Evolutionary conservation across 2,329 filamentous ascomycete genomes (phyloP).

Genomic region (Fusarium virguliforme): DNA sequence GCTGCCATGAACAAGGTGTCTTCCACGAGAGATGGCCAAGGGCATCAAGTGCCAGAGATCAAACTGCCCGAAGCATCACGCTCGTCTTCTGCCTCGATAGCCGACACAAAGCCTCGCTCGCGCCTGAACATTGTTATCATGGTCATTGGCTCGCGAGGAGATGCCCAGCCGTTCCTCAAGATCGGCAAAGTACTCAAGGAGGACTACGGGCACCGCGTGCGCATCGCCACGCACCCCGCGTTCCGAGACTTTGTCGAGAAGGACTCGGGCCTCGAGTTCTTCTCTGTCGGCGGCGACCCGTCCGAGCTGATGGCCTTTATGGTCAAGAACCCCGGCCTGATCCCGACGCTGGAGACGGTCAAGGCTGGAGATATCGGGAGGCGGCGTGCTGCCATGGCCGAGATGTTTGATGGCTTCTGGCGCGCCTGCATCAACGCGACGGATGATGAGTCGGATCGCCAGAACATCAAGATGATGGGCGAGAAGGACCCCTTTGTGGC

Average conservation of each 20-base stretch:
- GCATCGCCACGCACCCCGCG: conserved; percentile 84
- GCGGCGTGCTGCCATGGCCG: conserved; percentile 79
- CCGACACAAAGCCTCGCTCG: conserved; percentile 58
- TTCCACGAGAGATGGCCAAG: conserved; percentile 24
- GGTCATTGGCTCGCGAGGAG: conserved; percentile 85
- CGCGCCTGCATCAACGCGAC: conserved; percentile 81
- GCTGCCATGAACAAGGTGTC: conserved; percentile 67
- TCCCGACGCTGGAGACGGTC: conserved; percentile 81
- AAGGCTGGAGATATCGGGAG: conserved; percentile 80
- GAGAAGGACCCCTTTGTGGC: conserved; percentile 75
- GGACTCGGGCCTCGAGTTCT: conserved; percentile 83
- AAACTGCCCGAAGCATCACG: conserved; percentile 36
- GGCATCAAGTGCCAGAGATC: conserved; percentile 22
- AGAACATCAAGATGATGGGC: conserved; percentile 77
- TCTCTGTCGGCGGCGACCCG: conserved; percentile 84
- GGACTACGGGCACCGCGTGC: conserved; percentile 80
- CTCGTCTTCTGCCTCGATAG: conserved; percentile 54
- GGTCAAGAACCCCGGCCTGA: conserved; percentile 87
- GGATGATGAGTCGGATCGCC: conserved; percentile 73
- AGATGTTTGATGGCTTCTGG: conserved; percentile 90
- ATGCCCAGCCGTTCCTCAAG: conserved; percentile 85
- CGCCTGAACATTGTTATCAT: conserved; percentile 85
- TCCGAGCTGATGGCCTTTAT: conserved; percentile 90
- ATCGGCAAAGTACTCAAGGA: conserved; percentile 81
- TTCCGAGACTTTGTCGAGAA: conserved; percentile 84